Conservation (phyloP, 805 yeast genomes). For the Candida chilensis region DNA sequence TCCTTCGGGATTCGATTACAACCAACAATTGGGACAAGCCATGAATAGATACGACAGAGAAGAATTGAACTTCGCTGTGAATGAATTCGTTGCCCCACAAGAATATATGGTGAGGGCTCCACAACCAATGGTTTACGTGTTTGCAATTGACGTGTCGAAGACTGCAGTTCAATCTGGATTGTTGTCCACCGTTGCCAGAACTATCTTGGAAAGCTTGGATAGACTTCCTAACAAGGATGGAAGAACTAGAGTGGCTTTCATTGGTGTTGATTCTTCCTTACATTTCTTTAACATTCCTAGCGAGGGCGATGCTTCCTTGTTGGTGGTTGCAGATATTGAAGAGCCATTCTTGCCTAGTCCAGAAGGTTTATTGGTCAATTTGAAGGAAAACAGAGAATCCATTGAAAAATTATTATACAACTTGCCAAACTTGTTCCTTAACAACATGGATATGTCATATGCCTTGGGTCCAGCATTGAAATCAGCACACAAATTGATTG, state of each 20-base stretch:
- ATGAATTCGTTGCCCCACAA: constrained; percentile 89
- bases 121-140: constrained; percentile 82
- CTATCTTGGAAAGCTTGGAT: constrained; percentile 80
- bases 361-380: constrained; percentile 66
- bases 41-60: constrained; percentile 64
- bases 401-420: constrained; percentile 67
- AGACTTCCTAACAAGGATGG: constrained; percentile 79
- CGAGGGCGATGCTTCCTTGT: constrained; percentile 58
- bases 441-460: constrained; percentile 50
- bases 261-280: constrained; percentile 82
- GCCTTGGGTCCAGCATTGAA: constrained; percentile 91
- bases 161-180: constrained; percentile 73
- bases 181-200: constrained; percentile 81
- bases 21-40: constrained; percentile 44
- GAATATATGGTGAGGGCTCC: constrained; percentile 94
- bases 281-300: constrained; percentile 74
- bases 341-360: constrained; percentile 93
- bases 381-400: constrained; percentile 60
- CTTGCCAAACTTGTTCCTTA: constrained; percentile 64
- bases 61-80: constrained; percentile 79
- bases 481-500: constrained; percentile 73
- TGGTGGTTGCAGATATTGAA: constrained; percentile 85
- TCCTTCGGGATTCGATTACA: constrained; percentile 74
- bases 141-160: constrained; percentile 79
- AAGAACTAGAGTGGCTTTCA: constrained; percentile 74